Evolutionary conservation across 192 early-diverging fungal species (phyloP), one percentile per base, ranked within the genome.

Genomic region (Geranomyces variabilis): DNA sequence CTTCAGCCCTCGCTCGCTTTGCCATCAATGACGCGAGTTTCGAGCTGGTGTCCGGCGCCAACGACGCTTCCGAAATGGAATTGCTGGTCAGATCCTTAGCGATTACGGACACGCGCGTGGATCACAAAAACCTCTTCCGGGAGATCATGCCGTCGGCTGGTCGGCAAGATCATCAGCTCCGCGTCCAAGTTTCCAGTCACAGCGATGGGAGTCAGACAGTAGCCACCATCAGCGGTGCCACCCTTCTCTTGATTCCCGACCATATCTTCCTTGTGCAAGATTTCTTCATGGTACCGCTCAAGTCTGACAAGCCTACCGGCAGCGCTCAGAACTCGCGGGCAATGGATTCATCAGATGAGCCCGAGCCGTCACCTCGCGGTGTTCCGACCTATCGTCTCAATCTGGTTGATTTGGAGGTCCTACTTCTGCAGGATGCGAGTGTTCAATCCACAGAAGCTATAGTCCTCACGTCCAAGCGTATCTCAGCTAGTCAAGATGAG

Each of bases 241-340:
- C 91, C 47, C 72, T 97, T 5, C 87, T 96, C 63, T 81, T 99
- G 43, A 90, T 92, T 24, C 81, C 96, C 24, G 94, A 99, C 77
- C 93, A 96, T 67, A 74, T 93, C 21, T 93, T 96, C 66, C 81
- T 87, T 13, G 76, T 97, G 29, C 73, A 84, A 43, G 84, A 87
- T 55, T 99, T 91, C 77, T 90, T 93, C 69, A 53, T 63, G 21
- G 49, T 63, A 6, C 75, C 79, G 1, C 55, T 66, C 51, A 33
- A 43, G n/a, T 60, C 58, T 8, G 58, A 19, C 4, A 33, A 19
- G 8, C 19, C 22, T 17, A 34, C 58, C 17, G 17, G 9, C 8
- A 4, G 7, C 29, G 58, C 58, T 17, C 19, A 10, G 19, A 47
- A 47, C 19, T 19, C 22, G 17, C 22, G 17, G 31, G 58, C 24